Evolutionary conservation across 78 protist species (phyloP), one percentile per base, ranked within the genome.

Genomic region (Mantamonas sphyraenae): DNA sequence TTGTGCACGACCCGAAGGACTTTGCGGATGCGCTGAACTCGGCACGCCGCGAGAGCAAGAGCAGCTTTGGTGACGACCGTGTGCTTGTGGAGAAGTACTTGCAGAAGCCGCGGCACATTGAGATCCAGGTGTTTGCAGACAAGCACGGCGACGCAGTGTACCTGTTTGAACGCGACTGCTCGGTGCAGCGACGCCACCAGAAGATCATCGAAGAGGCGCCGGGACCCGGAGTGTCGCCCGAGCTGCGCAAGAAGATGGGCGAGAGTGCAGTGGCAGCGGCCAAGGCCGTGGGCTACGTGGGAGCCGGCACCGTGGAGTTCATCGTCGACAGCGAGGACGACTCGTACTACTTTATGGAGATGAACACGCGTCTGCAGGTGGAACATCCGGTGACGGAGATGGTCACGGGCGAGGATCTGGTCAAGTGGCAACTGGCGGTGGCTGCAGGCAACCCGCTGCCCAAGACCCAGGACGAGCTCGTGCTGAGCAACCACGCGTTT

Each of bases 171-270:
- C 84, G 98, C 43, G 98, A 96, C 58, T 96, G 98, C 84, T 64
- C 85, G 14, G 88, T 93, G 8, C 98, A 96, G 76, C 61, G 98
- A 24, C 80, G 98, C 51, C 85, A 93, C 72, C 98, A 96, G 80
- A 96, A 93, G 82, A 83, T 96, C 53, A 57, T 90, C n/a, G 98
- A 95, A 66, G 97, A 93, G 60, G 95, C 96, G 1, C 98, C 98
- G 26, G 87, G 94, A 73, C 84, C 82, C 7, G 60, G 26, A 9
- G 10, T 71, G 58, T 16, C 71, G 16, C 87, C 42, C 26, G 87
- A 78, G 20, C 70, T 79, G 22, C 83, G 97, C 40, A 20, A 60
- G 19, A 47, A 66, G 53, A 80, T 92, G 88, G 97, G 94, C 24
- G 67, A 55, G 42, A 86, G 92, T 16, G 97, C 99, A 8, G 85